Evolutionary conservation across 2,329 filamentous ascomycete genomes (phyloP), one percentile per base, ranked within the genome.

Genomic region (Blastomyces parvus): DNA sequence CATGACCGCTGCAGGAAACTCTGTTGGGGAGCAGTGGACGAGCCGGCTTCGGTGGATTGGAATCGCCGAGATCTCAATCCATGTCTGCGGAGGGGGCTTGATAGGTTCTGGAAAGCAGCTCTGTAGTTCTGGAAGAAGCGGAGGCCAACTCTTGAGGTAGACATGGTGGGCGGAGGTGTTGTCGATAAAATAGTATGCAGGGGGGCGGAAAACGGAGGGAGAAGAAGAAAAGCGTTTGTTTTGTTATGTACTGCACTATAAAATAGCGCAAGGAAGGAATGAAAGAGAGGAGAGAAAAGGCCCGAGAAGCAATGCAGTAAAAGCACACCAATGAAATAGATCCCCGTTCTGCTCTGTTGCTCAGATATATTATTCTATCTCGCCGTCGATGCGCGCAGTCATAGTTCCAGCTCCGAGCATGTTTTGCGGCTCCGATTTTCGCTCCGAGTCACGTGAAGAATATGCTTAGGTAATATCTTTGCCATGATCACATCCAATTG

Each of bases 1-100:
- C 88, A 91, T 82, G 95, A 85, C 78, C 86, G 86, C 81, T 88
- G 86, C 76, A 94, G 86, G 61, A 76, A 77, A 67, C 74, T 80
- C 75, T 81, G 79, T 63, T 69, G 78, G 74, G 69, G 76, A 68
- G 67, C 76, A 65, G 68, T 72, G 66, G 59, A 78, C 78, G 74
- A 75, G 60, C 77, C 77, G 67, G 81, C 80, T 52, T 86, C 81
- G 55, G 87, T 87, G 77, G 86, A 90, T 78, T 90, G 86, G 77
- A 84, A 91, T 75, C 90, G 84, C 72, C 84, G 85, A 69, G 82
- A 72, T 65, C 74, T 77, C 73, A 78, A 77, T 70, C 74, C 72
- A 69, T 74, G 75, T 70, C 76, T 74, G 71, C 80, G 84, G 82
- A 78, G 82, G 75, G 77, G 82, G 76, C 70, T 82, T 80, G 76